A percentile compares a stretch with the other conserved stretches of the same genome.
These are phyloP conservation scores for Petunia axillaris DNA, from an alignment of 257 asterid genomes.

Conservation along the genomic window DNA sequence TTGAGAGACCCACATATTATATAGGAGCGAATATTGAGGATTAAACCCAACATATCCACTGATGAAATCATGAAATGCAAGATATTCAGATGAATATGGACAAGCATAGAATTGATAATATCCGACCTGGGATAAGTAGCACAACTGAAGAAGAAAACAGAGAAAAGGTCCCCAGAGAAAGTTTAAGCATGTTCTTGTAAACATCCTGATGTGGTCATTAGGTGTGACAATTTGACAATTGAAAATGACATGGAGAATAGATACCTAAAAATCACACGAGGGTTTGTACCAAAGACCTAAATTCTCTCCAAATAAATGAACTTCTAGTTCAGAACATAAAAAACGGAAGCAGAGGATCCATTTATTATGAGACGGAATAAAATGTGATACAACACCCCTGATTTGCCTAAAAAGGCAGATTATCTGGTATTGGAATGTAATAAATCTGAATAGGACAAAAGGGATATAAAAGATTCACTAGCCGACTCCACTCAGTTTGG, in stretches of 20 bases:
- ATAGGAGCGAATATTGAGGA: not conserved
- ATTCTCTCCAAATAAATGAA: not conserved
- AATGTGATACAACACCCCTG: not conserved
- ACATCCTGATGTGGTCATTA: not conserved
- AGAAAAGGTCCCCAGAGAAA: not conserved
- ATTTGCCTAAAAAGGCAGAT: not conserved
- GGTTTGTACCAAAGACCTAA: not conserved
- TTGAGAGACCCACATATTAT: slow-evolving; percentile 5
- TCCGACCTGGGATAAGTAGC: not conserved
- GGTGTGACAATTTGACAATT: not conserved
- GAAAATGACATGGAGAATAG: not conserved
- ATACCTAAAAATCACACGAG: not conserved
- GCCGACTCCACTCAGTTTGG: not conserved
- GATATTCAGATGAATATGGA: not conserved
- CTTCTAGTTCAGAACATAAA: not conserved
- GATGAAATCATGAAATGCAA: slow-evolving; percentile 4
- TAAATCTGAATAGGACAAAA: not conserved
- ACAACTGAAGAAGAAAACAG: not conserved
- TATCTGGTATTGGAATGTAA: not conserved
- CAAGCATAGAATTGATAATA: not conserved
- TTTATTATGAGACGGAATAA: not conserved
- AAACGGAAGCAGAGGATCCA: not conserved
- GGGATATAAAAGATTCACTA: slow-evolving; percentile 6
- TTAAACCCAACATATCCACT: slow-evolving; percentile 3
- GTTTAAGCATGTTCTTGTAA: not conserved